phyloP scores from a whole-genome alignment of 768 basidiomycete genomes.

The Neoboletus subvelutipes region DNA sequence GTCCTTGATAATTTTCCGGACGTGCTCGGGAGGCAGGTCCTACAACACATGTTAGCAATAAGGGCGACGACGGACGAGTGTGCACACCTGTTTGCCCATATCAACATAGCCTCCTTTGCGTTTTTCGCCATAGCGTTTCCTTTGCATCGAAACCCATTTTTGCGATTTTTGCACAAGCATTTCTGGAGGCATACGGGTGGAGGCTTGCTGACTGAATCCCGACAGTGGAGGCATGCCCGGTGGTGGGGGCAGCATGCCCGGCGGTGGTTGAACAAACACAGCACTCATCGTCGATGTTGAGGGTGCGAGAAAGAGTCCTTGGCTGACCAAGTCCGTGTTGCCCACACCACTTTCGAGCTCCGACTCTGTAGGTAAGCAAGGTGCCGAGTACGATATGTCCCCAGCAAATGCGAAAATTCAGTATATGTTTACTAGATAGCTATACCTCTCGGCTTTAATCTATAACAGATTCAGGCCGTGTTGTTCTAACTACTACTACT shows the following conservation, averaged over 20 bases:
- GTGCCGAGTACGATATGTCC: no score
- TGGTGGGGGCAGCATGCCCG: slow-evolving; percentile 43
- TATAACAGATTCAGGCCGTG: background rate
- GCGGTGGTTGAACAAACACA: slow-evolving; percentile 38
- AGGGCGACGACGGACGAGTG: background rate
- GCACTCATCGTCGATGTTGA: slow-evolving; percentile 35
- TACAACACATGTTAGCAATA: slow-evolving; percentile 30
- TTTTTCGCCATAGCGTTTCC: slow-evolving; percentile 89
- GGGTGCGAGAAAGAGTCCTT: slow-evolving; percentile 20
- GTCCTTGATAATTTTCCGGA: slow-evolving; percentile 99
- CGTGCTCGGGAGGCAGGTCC: slow-evolving; percentile 96
- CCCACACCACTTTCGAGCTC: slow-evolving; percentile 18
- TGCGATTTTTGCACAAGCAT: slow-evolving; percentile 88
- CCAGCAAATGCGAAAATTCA: background rate
- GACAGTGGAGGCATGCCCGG: slow-evolving; percentile 42
- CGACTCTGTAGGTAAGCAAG: slow-evolving; percentile 4
- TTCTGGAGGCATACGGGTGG: slow-evolving; percentile 55
- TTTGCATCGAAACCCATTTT: slow-evolving; percentile 96
- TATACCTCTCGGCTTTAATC: no score
- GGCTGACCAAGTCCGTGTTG: slow-evolving; percentile 25
- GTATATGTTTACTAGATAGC: background rate
- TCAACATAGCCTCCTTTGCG: slow-evolving; percentile 86
- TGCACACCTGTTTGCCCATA: slow-evolving; percentile 85
- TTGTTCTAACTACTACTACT: no score
- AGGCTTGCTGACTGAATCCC: slow-evolving; percentile 31